Conservation (phyloP, 2,329 filamentous ascomycete species). For the Sclerotiophoma versabilis region DNA sequence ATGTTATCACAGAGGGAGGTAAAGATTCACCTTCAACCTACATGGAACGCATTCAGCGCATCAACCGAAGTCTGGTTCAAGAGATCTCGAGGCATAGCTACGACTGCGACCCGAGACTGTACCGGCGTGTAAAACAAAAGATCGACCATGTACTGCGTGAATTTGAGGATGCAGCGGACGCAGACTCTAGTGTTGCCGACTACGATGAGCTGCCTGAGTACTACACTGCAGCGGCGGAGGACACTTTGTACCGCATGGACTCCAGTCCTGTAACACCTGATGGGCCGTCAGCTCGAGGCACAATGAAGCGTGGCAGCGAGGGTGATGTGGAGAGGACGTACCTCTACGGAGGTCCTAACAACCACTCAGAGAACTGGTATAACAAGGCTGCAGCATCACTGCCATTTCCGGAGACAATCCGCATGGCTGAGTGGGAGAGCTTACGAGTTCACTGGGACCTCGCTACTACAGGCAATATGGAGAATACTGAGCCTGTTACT, state of each 20-base stretch:
- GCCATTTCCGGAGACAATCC: constrained; percentile 38
- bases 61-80: constrained; percentile 34
- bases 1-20: constrained; percentile 33
- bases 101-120: constrained; percentile 31
- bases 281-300: background rate
- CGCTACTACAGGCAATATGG: constrained; percentile 17
- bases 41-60: constrained; percentile 32
- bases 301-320: background rate
- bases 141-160: constrained; percentile 28
- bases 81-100: constrained; percentile 21
- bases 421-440: constrained; percentile 41
- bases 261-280: background rate
- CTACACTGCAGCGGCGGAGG: background rate
- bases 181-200: constrained; percentile 8
- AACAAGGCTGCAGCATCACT: constrained; percentile 28
- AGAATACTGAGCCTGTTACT: constrained; percentile 14
- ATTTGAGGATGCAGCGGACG: constrained; percentile 17
- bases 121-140: constrained; percentile 27
- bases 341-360: constrained; percentile 36
- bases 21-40: constrained; percentile 27
- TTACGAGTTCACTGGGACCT: constrained; percentile 39
- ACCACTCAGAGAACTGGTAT: constrained; percentile 32
- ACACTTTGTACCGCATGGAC: background rate
- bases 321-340: constrained; percentile 21
- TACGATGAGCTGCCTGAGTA: constrained; percentile 18